Evolutionary conservation across 2,329 filamentous ascomycete genomes (phyloP), one percentile per base, ranked within the genome.

Genomic region (Nothophoma quercina): DNA sequence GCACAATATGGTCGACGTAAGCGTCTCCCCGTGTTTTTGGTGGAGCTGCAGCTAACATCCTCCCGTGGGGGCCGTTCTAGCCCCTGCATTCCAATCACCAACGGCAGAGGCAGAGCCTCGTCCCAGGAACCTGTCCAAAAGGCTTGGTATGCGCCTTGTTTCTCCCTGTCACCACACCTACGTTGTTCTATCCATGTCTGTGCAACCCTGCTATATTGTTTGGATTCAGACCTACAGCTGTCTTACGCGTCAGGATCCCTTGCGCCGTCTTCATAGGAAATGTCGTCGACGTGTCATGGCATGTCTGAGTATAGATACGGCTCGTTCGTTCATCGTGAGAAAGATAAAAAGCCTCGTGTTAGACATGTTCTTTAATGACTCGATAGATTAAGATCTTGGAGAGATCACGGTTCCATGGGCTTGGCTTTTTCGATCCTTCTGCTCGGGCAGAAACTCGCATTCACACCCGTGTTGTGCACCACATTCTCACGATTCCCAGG

Each of bases 31-130:
- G 50, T 53, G 19, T 42, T 48, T 34, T 26, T 18, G 21, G 43
- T 42, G 12, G 42, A 25, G 29, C 38, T 47, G n/a, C n/a, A 53
- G 42, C 50, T 30, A 15, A 29, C 41, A 45, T 45, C 34, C 34
- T 45, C 41, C 48, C 41, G 48, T 25, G 18, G 15, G 34, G 21
- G 35, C 18, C 4, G 16, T 13, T 46, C 42, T 46, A 32, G 36
- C 42, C 48, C 45, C 42, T 46, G 19, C 42, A 46, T 46, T 46
- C 36, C 29, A 35, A 18, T 18, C 45, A 33, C n/a, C 22, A 26
- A 15, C 26, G n/a, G n/a, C n/a, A n/a, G n/a, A n/a, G n/a, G 18
- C 38, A 28, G 30, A 43, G 47, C 47, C 47, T 35, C 47, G 15
- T 21, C 18, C 44, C 34, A 18, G 21, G 26, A 46, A 35, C 16